phyloP scores from a whole-genome alignment of 352 stramenopile species.

The Globisporangium recalcitrans region DNA sequence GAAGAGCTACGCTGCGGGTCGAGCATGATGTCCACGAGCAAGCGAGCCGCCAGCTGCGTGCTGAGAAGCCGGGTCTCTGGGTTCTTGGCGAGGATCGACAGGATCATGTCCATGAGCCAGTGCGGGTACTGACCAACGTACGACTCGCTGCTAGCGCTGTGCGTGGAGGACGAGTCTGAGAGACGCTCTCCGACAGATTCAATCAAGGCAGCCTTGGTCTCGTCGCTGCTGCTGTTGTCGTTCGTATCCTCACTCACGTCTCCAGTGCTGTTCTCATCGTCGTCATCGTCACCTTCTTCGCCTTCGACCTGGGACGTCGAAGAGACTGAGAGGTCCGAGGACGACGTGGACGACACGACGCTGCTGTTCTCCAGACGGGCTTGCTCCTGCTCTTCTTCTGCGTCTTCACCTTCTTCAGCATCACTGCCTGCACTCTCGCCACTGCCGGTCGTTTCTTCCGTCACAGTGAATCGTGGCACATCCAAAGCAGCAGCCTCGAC shows the following conservation, averaged over 20 bases:
- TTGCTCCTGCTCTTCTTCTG: not conserved
- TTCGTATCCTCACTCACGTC: not conserved
- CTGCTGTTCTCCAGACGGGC: conserved; percentile 13
- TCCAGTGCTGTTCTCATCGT: not conserved
- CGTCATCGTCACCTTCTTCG: conserved; percentile 6
- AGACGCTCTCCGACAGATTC: not conserved
- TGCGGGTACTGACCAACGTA: conserved; percentile 27
- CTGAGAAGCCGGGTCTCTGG: conserved; percentile 51
- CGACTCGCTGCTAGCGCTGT: not conserved
- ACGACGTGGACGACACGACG: conserved; percentile 21
- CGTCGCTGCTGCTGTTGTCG: not conserved
- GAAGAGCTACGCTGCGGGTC: conserved; percentile 21
- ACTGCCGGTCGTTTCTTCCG: conserved; percentile 12
- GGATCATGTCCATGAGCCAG: conserved; percentile 48
- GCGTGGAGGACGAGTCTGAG: not conserved
- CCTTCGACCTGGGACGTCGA: conserved; percentile 16
- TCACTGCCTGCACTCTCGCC: conserved; percentile 4
- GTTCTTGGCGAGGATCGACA: conserved; percentile 41
- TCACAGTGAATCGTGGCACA: conserved; percentile 4
- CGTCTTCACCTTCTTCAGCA: not conserved
- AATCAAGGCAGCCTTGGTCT: conserved; percentile 1
- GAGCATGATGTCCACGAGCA: conserved; percentile 54
- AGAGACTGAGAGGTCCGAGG: conserved; percentile 16
- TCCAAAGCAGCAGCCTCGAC: not conserved
- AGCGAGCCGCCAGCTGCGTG: conserved; percentile 41